Conservation (phyloP, 2,329 filamentous ascomycete genomes). For the Monascus ruber region DNA sequence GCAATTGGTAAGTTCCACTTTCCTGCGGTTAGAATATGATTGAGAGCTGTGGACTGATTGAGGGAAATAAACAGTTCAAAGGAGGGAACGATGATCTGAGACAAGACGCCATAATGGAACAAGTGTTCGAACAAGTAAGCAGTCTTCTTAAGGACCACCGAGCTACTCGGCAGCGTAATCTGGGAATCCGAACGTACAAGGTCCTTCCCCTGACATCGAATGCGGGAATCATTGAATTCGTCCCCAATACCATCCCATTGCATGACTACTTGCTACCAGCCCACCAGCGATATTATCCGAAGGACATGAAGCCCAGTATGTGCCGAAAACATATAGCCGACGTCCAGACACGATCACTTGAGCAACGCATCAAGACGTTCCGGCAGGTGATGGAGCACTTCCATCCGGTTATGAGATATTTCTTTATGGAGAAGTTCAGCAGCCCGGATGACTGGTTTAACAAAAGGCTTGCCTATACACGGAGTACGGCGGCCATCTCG, state of each 20-base stretch:
- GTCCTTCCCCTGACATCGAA: conserved; percentile 77
- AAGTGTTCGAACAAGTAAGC: conserved; percentile 94
- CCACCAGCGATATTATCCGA: conserved; percentile 75
- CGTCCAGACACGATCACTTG: conserved; percentile 58
- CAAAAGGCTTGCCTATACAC: conserved; percentile 77
- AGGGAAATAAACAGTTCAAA: conserved; percentile 51
- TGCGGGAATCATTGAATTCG: conserved; percentile 93
- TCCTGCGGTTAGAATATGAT: background rate
- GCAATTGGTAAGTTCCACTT: conserved; percentile 52
- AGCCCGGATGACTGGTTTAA: conserved; percentile 96
- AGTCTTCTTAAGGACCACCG: conserved; percentile 77
- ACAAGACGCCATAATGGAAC: conserved; percentile 98
- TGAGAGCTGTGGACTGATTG: conserved; percentile 1
- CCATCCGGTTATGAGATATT: conserved; percentile 88
- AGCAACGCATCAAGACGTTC: conserved; percentile 63
- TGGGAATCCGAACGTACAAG: conserved; percentile 93
- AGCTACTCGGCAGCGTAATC: conserved; percentile 71
- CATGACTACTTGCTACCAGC: conserved; percentile 88
- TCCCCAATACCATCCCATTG: conserved; percentile 81
- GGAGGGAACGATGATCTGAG: conserved; percentile 91
- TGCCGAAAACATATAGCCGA: conserved; percentile 71
- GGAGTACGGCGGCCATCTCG: conserved; percentile 86
- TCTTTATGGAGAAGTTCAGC: conserved; percentile 89
- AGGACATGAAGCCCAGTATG: conserved; percentile 62
- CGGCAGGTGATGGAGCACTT: conserved; percentile 70